Evolutionary conservation across 2,329 filamentous ascomycete species (phyloP), one percentile per base, ranked within the genome.

Genomic region (Cladosporium sphaerospermum): DNA sequence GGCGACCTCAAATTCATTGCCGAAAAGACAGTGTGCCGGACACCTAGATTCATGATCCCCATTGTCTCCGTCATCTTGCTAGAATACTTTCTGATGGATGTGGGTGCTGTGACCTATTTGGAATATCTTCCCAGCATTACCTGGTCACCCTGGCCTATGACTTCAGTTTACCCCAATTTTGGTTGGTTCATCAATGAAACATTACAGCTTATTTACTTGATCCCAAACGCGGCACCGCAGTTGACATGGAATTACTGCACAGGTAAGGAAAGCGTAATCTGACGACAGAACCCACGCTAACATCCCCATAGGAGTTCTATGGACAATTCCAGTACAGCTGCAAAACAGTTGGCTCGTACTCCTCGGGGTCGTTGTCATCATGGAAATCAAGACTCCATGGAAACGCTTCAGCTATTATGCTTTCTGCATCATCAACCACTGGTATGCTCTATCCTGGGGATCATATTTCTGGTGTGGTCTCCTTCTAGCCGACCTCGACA

Each of bases 311-410:
- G 48, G 50, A 14, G 73, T 76, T 2, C 66, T 77, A 2, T 77
- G 74, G 74, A 76, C 73, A 4, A 75, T 77, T 16, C 73, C 74
- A 0, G 73, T 77, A 2, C 73, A 75, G 56, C 63, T 77, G 1
- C 74, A 77, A 59, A 71, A 70, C 32, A 65, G 71, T 4, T 76
- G 73, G 74, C 60, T 71, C 9, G 68, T 73, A 3, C 62, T 77
- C 1, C 63, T 73, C 4, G 73, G 67, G 23, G 67, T 66, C 2
- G 66, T 77, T 18, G 64, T 77, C 5, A 65, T 76, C 18, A 66
- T 66, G 28, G 72, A 76, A 52, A 71, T 74, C 61, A 73, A 73
- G 55, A 73, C 65, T 0, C 68, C 71, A 0, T 74, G 69, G 70
- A 77, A 76, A 60, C 71, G 74, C 14, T 71, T 74, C 54, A 58